These are phyloP conservation scores for Hypseocharis bilobata DNA, from an alignment of 441 rosid species.

Conservation along the genomic window DNA sequence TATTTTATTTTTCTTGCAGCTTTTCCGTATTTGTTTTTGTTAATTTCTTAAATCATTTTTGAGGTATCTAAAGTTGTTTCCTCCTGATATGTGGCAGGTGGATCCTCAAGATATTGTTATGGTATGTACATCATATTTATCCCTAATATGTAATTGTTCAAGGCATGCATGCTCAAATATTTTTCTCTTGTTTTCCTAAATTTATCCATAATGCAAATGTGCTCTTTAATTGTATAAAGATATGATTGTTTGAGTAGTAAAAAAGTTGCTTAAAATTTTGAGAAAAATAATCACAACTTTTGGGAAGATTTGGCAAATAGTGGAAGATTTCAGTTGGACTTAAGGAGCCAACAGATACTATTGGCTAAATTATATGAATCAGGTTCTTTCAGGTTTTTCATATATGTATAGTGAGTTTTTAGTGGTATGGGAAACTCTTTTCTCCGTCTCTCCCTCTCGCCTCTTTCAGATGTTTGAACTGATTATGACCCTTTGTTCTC, in stretches of 20 bases:
- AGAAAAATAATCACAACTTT: neutral
- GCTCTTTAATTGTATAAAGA: neutral
- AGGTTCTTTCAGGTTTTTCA: neutral
- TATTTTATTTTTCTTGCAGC: conserved; percentile 7
- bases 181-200: neutral
- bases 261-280: neutral
- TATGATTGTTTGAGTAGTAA: neutral
- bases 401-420: neutral
- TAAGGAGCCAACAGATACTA: neutral
- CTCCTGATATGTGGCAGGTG: conserved; percentile 44
- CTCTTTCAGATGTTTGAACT: no score
- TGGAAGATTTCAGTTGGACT: neutral
- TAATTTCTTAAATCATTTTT: neutral
- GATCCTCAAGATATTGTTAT: conserved; percentile 97
- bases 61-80: neutral
- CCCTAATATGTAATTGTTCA: neutral
- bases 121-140: conserved; percentile 40
- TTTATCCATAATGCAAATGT: no score
- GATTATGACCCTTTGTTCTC: no score
- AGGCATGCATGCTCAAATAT: neutral
- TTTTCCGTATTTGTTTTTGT: neutral
- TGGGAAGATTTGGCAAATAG: neutral
- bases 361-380: neutral
- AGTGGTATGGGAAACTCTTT: neutral
- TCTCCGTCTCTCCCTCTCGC: no score